phyloP scores from a whole-genome alignment of 2,329 filamentous ascomycete genomes.

The Penicillium sclerotiorum region DNA sequence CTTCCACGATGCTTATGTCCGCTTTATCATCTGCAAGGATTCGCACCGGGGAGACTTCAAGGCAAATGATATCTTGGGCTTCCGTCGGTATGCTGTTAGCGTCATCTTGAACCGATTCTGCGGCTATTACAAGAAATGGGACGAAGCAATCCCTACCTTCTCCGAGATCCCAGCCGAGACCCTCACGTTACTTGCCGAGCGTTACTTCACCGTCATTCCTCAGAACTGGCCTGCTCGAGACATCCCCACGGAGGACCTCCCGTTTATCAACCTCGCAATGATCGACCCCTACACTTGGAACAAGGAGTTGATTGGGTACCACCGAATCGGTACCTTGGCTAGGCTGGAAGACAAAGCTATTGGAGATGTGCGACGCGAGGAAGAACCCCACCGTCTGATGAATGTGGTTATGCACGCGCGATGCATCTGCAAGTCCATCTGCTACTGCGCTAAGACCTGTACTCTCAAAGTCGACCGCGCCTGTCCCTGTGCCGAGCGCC shows the following conservation, averaged over 20 bases:
- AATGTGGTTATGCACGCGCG: conserved; percentile 34
- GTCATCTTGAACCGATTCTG: conserved; percentile 25
- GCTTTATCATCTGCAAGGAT: conserved; percentile 23
- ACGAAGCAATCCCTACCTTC: conserved; percentile 31
- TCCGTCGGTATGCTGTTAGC: conserved; percentile 30
- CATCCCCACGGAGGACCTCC: conserved; percentile 22
- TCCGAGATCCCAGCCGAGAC: conserved; percentile 31
- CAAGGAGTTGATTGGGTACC: conserved; percentile 29
- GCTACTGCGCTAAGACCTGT: conserved; percentile 37
- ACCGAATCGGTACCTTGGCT: conserved; percentile 37
- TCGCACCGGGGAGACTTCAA: conserved; percentile 11
- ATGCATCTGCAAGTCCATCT: conserved; percentile 39
- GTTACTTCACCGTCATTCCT: conserved; percentile 34
- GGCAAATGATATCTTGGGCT: conserved; percentile 32
- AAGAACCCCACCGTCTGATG: conserved; percentile 26
- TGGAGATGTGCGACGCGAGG: conserved; percentile 37
- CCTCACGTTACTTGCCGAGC: conserved; percentile 38
- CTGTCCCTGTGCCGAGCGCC: conserved; percentile 42
- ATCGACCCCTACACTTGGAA: conserved; percentile 25
- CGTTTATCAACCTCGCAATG: conserved; percentile 26
- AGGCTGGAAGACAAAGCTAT: conserved; percentile 38
- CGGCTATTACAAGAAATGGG: conserved; percentile 36
- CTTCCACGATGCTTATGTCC: conserved; percentile 35
- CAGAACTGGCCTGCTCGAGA: conserved; percentile 16
- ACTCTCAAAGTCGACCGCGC: conserved; percentile 30